These are phyloP conservation scores for Plantago elongata DNA, from an alignment of 257 asterid genomes.

Conservation along the genomic window DNA sequence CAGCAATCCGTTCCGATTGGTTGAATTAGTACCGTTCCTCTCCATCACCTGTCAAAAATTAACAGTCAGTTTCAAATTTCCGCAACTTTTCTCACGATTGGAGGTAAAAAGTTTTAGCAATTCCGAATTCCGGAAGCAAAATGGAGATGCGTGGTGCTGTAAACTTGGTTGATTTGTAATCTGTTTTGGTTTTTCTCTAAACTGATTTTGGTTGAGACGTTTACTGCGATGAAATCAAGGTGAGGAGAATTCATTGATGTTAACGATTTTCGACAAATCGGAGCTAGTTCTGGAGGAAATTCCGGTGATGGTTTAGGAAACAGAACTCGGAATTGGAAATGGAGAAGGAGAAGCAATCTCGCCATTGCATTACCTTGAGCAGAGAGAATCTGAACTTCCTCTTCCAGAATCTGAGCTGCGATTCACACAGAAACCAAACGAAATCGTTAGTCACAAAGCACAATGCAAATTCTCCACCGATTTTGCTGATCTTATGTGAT, in stretches of 20 bases:
- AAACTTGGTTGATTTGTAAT: neutral
- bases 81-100: neutral
- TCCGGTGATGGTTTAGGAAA: too few relatives aligned
- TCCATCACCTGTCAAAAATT: conserved; percentile 43
- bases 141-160: neutral
- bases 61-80: neutral
- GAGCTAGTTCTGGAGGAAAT: too few relatives aligned
- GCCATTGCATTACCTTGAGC: conserved; percentile 7
- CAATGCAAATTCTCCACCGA: conserved; percentile 21
- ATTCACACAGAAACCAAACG: conserved; percentile 9
- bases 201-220: neutral
- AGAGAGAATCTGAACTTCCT: conserved; percentile 5
- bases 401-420: conserved; percentile 23
- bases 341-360: neutral
- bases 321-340: too few relatives aligned
- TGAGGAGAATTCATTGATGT: neutral
- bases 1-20: conserved; percentile 40
- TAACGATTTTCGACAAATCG: too few relatives aligned
- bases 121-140: neutral
- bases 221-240: neutral
- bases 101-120: neutral
- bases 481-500: conserved; percentile 16
- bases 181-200: too few relatives aligned
- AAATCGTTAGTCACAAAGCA: conserved; percentile 10
- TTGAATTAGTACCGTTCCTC: conserved; percentile 40